Evolutionary conservation across 225 moss, liverwort and hornwort species (phyloP).

Genomic region (Pseudisothecium myosuroides): DNA sequence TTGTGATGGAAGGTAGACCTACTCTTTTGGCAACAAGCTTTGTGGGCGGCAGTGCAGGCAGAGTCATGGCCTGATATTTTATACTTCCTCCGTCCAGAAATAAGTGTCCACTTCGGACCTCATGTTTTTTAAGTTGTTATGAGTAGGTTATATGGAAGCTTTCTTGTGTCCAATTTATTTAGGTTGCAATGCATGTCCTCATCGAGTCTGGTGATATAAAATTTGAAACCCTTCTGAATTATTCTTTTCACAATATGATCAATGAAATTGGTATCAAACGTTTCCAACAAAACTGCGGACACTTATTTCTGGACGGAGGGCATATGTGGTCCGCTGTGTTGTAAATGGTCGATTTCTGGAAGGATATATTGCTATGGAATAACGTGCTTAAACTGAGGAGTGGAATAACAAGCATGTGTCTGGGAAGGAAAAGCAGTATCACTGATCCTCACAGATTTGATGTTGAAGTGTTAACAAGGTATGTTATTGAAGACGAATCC

Average conservation of each 20-base stretch:
- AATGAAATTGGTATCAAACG: not conserved
- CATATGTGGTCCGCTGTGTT: not conserved
- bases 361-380: not conserved
- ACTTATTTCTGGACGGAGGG: not conserved
- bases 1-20: not conserved
- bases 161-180: not conserved
- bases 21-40: not conserved
- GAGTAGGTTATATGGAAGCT: not conserved
- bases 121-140: not conserved
- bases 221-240: too few relatives aligned
- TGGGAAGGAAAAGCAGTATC: not conserved
- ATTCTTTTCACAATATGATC: not conserved
- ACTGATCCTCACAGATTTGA: not conserved
- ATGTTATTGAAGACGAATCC: not conserved
- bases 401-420: not conserved
- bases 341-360: not conserved
- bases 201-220: not conserved
- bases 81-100: not conserved
- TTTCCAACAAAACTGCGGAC: not conserved
- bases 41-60: not conserved
- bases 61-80: not conserved
- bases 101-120: not conserved
- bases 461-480: not conserved
- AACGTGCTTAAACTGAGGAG: not conserved
- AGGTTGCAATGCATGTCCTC: not conserved